These are phyloP conservation scores for Camelina neglecta DNA, from an alignment of 345 rosid species.

Conservation along the genomic window DNA sequence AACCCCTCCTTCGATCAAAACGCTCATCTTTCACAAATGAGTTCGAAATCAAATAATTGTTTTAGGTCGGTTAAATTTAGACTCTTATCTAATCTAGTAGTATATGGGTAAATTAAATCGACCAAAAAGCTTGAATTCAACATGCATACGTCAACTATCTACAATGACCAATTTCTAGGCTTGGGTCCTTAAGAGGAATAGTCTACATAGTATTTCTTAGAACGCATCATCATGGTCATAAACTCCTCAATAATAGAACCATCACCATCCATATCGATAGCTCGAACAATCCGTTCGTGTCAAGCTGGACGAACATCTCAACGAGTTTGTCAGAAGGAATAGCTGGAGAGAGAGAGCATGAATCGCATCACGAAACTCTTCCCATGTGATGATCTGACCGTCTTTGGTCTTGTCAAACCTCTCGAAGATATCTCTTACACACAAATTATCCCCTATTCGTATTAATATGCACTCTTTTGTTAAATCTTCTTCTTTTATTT, in stretches of 20 bases:
- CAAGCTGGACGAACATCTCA: slow-evolving; percentile 66
- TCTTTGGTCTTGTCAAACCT: slow-evolving; percentile 85
- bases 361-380: slow-evolving; percentile 62
- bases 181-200: not conserved
- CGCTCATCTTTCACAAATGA: no score
- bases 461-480: no score
- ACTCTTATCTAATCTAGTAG: no score
- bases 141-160: no score
- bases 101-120: not conserved
- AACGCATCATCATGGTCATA: slow-evolving; percentile 68
- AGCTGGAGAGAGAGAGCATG: slow-evolving; percentile 45
- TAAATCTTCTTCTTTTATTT: no score
- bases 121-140: no score
- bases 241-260: slow-evolving; percentile 85
- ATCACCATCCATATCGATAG: slow-evolving; percentile 80
- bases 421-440: slow-evolving; percentile 46
- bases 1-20: no score
- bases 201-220: not conserved
- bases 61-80: no score
- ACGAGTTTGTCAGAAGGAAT: slow-evolving; percentile 56
- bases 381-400: slow-evolving; percentile 65
- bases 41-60: no score
- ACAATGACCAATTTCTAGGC: not conserved
- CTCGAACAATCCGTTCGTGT: slow-evolving; percentile 80
- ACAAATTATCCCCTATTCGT: not conserved